These are phyloP conservation scores for Cenchrus fungigraminus DNA, from an alignment of 176 grass and related monocot genomes.

Conservation along the genomic window DNA sequence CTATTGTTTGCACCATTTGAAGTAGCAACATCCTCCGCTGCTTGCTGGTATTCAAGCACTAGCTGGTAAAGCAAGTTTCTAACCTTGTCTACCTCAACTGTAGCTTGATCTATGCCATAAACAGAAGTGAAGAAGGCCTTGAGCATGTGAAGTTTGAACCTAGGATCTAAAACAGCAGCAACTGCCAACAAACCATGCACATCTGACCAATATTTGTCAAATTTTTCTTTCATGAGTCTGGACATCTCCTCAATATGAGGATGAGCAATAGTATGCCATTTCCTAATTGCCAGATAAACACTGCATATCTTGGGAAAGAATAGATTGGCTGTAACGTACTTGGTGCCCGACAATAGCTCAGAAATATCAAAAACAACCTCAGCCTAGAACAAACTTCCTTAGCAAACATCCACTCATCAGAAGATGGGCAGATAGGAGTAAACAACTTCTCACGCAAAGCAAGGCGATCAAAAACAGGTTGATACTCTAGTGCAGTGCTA, in stretches of 20 bases:
- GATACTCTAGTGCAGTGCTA: not conserved
- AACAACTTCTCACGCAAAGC: not conserved
- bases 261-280: not conserved
- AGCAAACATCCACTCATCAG: slow-evolving; percentile 16
- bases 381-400: not conserved
- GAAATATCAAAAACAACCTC: not conserved
- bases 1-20: too few relatives aligned
- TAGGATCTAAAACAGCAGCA: not conserved
- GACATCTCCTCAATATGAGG: not conserved
- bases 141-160: too few relatives aligned
- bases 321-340: slow-evolving; percentile 20
- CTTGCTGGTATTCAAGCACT: too few relatives aligned
- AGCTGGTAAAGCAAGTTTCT: too few relatives aligned
- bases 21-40: too few relatives aligned
- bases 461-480: not conserved
- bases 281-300: slow-evolving; percentile 8
- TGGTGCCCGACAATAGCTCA: slow-evolving; percentile 11
- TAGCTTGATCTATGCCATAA: too few relatives aligned
- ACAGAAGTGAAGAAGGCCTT: too few relatives aligned
- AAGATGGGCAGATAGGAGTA: not conserved
- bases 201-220: not conserved
- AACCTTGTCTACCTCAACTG: too few relatives aligned
- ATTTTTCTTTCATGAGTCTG: not conserved
- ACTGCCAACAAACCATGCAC: not conserved
- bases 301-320: slow-evolving; percentile 24